These are phyloP conservation scores for Taphrina communis DNA, from an alignment of 1,139 yeast genomes.

Conservation along the genomic window DNA sequence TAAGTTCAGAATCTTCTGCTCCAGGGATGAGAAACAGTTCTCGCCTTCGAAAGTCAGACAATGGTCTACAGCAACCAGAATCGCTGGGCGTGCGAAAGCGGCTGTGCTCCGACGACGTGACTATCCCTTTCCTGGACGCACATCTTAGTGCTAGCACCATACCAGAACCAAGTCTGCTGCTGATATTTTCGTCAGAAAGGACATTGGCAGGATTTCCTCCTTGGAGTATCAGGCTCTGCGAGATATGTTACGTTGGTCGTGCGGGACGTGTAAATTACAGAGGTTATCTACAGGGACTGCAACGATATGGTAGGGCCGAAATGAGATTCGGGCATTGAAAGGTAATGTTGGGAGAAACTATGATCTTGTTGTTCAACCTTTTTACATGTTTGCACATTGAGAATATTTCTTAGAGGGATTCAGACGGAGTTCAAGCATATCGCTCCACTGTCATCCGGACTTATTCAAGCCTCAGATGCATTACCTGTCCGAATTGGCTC, in stretches of 20 bases:
- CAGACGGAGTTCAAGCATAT: no score
- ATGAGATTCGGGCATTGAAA: conserved; percentile 39
- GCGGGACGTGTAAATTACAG: conserved; percentile 25
- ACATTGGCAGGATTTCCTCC: conserved; percentile 97
- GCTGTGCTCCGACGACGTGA: conserved; percentile 16
- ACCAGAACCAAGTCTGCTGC: conserved; percentile 84
- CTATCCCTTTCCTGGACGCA: conserved; percentile 36
- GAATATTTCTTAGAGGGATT: no score
- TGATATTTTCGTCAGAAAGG: conserved; percentile 81
- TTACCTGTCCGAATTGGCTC: no score
- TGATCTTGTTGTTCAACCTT: no score
- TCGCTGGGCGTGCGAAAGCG: background rate
- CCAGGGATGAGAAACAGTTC: background rate
- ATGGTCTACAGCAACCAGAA: background rate
- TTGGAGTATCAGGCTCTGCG: conserved; percentile 92
- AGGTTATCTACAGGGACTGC: conserved; percentile 33
- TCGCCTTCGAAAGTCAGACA: background rate
- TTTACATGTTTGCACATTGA: no score
- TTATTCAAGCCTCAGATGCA: no score
- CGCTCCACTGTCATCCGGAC: no score
- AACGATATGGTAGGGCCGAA: conserved; percentile 36
- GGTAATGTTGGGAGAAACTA: background rate
- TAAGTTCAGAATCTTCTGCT: background rate
- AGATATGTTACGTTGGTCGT: conserved; percentile 59
- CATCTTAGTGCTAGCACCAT: conserved; percentile 53